Evolutionary conservation across 148 eudicot species (phyloP), one percentile per base, ranked within the genome.

Genomic region (Fagopyrum homotropicum): DNA sequence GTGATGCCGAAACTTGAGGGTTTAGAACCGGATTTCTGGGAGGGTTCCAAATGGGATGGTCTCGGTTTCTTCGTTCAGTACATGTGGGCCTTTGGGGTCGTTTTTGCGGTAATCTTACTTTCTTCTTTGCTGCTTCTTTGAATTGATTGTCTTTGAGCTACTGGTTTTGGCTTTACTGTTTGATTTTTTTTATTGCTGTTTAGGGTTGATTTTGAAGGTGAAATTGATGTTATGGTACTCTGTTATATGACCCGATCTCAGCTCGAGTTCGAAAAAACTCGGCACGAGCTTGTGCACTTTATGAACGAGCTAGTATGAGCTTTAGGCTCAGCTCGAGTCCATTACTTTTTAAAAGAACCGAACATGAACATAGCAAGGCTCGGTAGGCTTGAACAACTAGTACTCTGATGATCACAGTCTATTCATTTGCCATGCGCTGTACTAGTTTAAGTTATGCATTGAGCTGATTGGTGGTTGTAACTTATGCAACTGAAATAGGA

Each of bases 21-120:
- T 2, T 63, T 43, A 16, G 73, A 86, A 76, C 79, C 85, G 56
- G 88, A 88, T 52, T 86, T 87, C 69, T 95, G 91, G 91, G 99
- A 95, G 75, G 99, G 99, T 0, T 75, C 93, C 52, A 79, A 92
- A 74, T 89, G 90, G 96, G 99, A 95, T 73, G 85, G 48, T 49
- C 69, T 95, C 48, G 99, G 99, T 0, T 90, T 95, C 84, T 82
- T 95, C 75, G 80, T 92, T 26, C 92, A 95, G 84, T 95, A 95
- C 74, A 51, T 95, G 90, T 95, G 99, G 99, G 99, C 99, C 84
- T 92, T 95, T 43, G 99, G 99, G 50, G 66, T 95, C 68, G 75
- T 77, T 78, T 95, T 95, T 40, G 91, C 96, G 87, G 99, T 95
- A 86, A 30, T 17, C 30, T 11, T 48, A 54, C 66, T 73, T 40